phyloP scores from a whole-genome alignment of 805 yeast species.

The Candida koratica region DNA sequence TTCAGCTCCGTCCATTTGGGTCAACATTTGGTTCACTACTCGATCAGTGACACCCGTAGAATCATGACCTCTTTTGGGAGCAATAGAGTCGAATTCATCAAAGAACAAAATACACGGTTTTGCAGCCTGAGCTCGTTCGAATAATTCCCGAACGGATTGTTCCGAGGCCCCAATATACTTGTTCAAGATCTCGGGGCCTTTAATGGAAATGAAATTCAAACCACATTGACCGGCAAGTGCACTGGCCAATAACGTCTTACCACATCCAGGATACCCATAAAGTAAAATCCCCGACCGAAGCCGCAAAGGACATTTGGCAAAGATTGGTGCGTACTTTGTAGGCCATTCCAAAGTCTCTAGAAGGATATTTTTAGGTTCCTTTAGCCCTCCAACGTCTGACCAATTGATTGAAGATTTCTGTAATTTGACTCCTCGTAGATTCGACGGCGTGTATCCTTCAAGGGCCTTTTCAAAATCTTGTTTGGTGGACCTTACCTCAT shows the following conservation, averaged over 20 bases:
- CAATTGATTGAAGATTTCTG: constrained; percentile 74
- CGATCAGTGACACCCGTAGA: constrained; percentile 97
- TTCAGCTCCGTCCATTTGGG: constrained; percentile 99
- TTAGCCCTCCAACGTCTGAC: constrained; percentile 87
- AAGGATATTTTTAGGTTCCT: constrained; percentile 67
- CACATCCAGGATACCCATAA: constrained; percentile 98
- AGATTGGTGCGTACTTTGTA: constrained; percentile 92
- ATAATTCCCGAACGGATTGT: constrained; percentile 87
- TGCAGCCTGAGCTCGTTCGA: constrained; percentile 92
- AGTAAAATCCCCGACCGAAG: constrained; percentile 84
- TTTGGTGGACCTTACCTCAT: constrained; percentile 19
- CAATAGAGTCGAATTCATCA: constrained; percentile 95
- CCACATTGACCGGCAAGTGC: constrained; percentile 95
- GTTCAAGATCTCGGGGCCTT: constrained; percentile 93
- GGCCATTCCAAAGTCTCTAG: constrained; percentile 97
- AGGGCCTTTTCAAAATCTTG: constrained; percentile 48
- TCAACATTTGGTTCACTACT: constrained; percentile 92
- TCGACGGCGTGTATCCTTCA: constrained; percentile 72
- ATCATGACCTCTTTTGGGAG: constrained; percentile 97
- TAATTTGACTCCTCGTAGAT: constrained; percentile 79
- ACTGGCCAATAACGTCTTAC: constrained; percentile 87
- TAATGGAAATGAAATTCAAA: constrained; percentile 83
- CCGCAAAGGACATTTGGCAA: constrained; percentile 80
- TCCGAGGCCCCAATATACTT: constrained; percentile 97
- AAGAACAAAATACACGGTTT: constrained; percentile 90